These are phyloP conservation scores for Auriscalpium microsporum DNA, from an alignment of 768 basidiomycete genomes.

Conservation along the genomic window DNA sequence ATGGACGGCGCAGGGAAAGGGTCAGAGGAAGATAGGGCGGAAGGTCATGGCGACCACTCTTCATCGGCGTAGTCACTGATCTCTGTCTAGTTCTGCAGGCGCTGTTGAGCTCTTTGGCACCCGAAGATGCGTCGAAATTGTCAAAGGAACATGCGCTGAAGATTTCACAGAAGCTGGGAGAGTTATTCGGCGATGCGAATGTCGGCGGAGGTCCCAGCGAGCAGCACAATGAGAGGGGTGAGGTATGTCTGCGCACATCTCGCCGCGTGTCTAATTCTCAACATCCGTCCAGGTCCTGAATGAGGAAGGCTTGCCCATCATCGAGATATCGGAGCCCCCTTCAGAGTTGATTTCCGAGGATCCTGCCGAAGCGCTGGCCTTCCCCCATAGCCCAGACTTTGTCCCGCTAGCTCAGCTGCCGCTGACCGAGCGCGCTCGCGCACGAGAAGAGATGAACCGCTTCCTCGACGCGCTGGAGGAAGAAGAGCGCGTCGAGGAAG, in stretches of 20 bases:
- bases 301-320: constrained; percentile 72
- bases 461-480: constrained; percentile 64
- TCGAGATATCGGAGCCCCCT: constrained; percentile 62
- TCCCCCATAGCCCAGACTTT: constrained; percentile 36
- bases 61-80: not conserved
- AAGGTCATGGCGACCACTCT: no score
- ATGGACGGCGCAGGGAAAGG: no score
- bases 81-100: constrained; percentile 28
- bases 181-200: constrained; percentile 42
- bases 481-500: constrained; percentile 48
- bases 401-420: constrained; percentile 40
- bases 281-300: constrained; percentile 45
- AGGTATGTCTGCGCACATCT: constrained; percentile 38
- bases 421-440: constrained; percentile 36
- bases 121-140: constrained; percentile 21
- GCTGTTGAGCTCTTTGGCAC: constrained; percentile 29
- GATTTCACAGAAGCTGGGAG: constrained; percentile 51
- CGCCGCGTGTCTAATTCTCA: constrained; percentile 15
- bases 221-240: constrained; percentile 45
- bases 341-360: constrained; percentile 13
- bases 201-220: constrained; percentile 23
- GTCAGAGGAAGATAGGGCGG: no score
- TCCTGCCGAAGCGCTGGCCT: constrained; percentile 15
- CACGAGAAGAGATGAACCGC: constrained; percentile 50
- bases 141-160: constrained; percentile 41